Base-by-base conservation (phyloP, 225 moss, liverwort and hornwort genomes). In the Lunularia cruciata region DNA sequence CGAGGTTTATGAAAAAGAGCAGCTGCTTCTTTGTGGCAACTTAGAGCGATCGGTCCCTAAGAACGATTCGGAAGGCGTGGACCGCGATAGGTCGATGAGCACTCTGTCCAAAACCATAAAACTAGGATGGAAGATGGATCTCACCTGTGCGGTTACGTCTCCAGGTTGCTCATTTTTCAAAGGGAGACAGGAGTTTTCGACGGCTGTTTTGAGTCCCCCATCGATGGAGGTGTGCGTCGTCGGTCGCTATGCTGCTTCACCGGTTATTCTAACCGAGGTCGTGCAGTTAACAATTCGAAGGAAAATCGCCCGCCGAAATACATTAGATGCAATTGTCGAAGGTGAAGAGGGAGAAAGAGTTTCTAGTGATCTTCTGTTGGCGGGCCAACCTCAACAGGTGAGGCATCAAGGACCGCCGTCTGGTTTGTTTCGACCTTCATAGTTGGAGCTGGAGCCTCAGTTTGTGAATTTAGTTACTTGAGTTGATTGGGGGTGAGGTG, bases 171-270 rank as follows among this genome's bases (percentile, higher is more conserved):
- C 82, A 10, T 84, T 87, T 65, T 58, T 79, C 0, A 77, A 68
- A 70, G 74, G 69, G 4, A 81, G 76, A 54, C 67, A 66, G 1
- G 76, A 81, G 14, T 62, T 73, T 27, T 74, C 73, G 15, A 47
- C 53, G 0, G 58, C 60, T 36, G 68, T 65, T 62, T 47, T 73
- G 9, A 71, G 54, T 20, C 55, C 65, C 62, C 82, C 82, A 1
- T 72, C 77, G 15, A 73, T 87, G 79, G 87, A 87, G 63, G 77
- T 84, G 46, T 79, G 84, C 28, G 82, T 80, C 19, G 79, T 80
- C 4, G 87, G 82, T 25, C 78, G 75, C 40, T 73, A 48, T 61
- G 56, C 71, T n/a, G 79, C 72, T 6, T 60, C 43, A 45, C 79
- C 87, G 4, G 79, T 82, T 27, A 76, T 82, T 30, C 37, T 87